Evolutionary conservation across 225 moss, liverwort and hornwort genomes (phyloP).

Genomic region (Pseudoscleropodium purum): DNA sequence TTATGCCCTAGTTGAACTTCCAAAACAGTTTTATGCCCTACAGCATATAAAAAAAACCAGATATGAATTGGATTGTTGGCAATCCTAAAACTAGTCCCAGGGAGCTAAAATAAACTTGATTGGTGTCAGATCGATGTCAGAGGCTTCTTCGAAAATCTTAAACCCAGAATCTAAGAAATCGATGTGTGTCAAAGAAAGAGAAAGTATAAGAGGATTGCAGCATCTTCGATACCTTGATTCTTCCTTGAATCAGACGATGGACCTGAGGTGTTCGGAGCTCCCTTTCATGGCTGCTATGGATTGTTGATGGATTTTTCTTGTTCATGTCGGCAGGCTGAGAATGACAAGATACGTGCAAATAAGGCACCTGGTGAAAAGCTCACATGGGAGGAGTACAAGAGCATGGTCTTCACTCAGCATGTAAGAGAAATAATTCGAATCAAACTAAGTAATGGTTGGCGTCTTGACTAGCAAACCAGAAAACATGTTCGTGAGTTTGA

Average conservation of each 20-base stretch:
- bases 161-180: background rate
- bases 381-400: conserved; percentile 31
- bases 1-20: background rate
- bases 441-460: background rate
- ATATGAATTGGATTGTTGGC: background rate
- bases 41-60: background rate
- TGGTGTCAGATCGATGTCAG: background rate
- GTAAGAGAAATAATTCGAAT: background rate
- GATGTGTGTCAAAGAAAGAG: background rate
- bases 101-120: background rate
- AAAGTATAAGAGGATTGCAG: background rate
- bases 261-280: background rate
- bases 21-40: background rate
- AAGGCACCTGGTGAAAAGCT: conserved; percentile 12
- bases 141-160: background rate
- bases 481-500: background rate
- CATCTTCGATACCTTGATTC: background rate
- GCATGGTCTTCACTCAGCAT: conserved; percentile 36
- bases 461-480: background rate
- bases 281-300: background rate
- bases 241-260: background rate
- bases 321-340: conserved; percentile 3
- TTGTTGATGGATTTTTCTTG: background rate
- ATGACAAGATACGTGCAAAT: conserved; percentile 19
- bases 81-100: background rate